Base-by-base conservation (phyloP, 164 flowering plant genomes). In the Nelumbo lutea region DNA sequence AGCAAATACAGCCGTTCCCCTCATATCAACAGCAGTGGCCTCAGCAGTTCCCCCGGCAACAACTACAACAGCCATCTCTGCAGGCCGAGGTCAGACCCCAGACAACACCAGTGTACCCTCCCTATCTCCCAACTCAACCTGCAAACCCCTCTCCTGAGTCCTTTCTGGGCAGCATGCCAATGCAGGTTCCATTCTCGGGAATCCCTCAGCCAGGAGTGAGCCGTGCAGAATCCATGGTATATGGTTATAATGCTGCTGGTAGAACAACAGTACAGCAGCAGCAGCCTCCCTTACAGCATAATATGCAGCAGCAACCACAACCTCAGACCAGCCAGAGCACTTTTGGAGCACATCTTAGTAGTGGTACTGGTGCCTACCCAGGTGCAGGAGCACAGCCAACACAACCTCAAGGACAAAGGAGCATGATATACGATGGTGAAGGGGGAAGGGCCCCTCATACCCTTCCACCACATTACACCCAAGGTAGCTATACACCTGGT, bases 11-110 rank as follows among this genome's bases (percentile, higher is more conserved):
- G 52, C 75, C 75, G 2, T 75, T 71, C 44, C 82, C 88, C 60
- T 86, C 79, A 75, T 85, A 90, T 69, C 92, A 81, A 68, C 95
- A 87, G 74, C 90, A 81, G 70, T 86, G 88, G 96, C 65, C 84
- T 11, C 91, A 79, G 70, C 97, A 84, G 68, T 61, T 76, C 64
- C 78, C 91, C 11, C 90, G 79, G 80, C 90, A 70, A 50, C 73
- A 69, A 43, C 83, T 75, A 9, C 90, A 85, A 60, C 89, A 70
- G 61, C 76, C 85, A 67, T 44, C 86, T 56, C 56, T 80, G 70
- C 97, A 76, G 69, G 68, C 84, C 6, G 95, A 83, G 76, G 73
- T 82, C 7, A 79, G 85, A 69, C 81, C 87, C 39, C 79, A 83
- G 27, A 67, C 90, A 38, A 65, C 86, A 47, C 6, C 81, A 39